phyloP scores from a whole-genome alignment of 495 filamentous ascomycete species.

The Penicillium robsamsonii region DNA sequence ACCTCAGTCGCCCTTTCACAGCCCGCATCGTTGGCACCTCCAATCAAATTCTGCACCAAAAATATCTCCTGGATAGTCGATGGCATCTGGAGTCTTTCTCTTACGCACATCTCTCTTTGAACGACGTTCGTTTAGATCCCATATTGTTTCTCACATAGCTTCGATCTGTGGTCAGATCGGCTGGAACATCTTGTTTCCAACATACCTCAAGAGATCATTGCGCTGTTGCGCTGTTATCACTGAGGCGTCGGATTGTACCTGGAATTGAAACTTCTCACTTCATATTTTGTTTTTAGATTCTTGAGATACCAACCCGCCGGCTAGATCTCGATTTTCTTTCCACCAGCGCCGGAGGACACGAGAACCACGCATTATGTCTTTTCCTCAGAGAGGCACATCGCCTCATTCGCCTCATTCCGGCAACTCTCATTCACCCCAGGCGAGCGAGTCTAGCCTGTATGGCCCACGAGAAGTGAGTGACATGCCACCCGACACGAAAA shows the following conservation, averaged over 20 bases:
- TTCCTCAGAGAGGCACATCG: constrained; percentile 21
- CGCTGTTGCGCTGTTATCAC: neutral
- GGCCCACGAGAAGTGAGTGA: constrained; percentile 11
- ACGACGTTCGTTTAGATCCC: neutral
- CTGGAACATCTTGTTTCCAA: neutral
- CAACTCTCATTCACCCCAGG: constrained; percentile 23
- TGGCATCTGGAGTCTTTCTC: constrained; percentile 7
- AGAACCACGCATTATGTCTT: constrained; percentile 24
- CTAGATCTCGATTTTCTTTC: neutral
- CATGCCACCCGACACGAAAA: neutral
- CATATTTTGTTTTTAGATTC: neutral
- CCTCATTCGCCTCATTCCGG: constrained; percentile 25
- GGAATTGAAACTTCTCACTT: neutral
- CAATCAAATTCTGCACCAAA: constrained; percentile 29
- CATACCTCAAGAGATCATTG: neutral
- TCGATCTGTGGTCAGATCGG: constrained; percentile 8
- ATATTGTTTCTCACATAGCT: neutral
- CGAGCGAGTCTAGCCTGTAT: constrained; percentile 26
- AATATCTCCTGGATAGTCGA: constrained; percentile 25
- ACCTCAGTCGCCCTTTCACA: constrained; percentile 20
- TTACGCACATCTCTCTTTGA: neutral
- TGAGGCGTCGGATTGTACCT: neutral
- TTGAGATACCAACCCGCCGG: neutral
- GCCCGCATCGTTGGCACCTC: constrained; percentile 17
- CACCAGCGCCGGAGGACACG: neutral